phyloP scores from a whole-genome alignment of 352 stramenopile species.

The Phytophthora sp. region DNA sequence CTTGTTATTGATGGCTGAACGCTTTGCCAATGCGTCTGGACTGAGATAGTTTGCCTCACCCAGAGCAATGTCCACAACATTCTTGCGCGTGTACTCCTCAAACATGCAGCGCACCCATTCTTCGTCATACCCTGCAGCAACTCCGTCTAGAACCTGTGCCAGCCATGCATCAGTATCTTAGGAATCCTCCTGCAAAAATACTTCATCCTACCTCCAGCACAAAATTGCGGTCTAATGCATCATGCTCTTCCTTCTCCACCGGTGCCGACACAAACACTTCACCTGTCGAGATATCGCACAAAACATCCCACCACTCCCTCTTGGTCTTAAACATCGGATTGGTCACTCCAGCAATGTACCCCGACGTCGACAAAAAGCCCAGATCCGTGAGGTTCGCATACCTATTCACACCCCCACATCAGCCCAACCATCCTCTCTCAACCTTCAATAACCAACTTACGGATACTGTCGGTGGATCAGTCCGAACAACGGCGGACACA shows the following conservation, averaged over 20 bases:
- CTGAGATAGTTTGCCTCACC: conserved; percentile 83
- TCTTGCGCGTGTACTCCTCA: conserved; percentile 89
- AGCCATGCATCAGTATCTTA: not conserved
- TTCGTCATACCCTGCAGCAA: conserved; percentile 81
- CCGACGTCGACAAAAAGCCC: conserved; percentile 80
- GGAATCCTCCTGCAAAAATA: not conserved
- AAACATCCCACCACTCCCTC: conserved; percentile 91
- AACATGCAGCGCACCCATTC: conserved; percentile 90
- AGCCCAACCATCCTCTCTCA: not conserved
- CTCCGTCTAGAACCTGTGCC: conserved; percentile 76
- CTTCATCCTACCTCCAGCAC: conserved; percentile 63
- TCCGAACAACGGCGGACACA: conserved; percentile 82
- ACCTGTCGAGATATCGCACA: conserved; percentile 87
- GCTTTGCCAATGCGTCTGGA: conserved; percentile 70
- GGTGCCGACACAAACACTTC: conserved; percentile 69
- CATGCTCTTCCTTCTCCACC: conserved; percentile 79
- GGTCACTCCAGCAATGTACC: conserved; percentile 91
- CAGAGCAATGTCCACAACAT: conserved; percentile 80
- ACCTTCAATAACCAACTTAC: conserved; percentile 26
- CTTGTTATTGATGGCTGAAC: conserved; percentile 86
- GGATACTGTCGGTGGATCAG: conserved; percentile 84
- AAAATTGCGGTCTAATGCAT: conserved; percentile 70
- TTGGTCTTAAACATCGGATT: conserved; percentile 94
- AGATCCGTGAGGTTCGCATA: conserved; percentile 92
- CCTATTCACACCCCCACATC: conserved; percentile 14